Base-by-base conservation (phyloP, 1,284 basidiomycete species). In the Tremellales sp. region DNA sequence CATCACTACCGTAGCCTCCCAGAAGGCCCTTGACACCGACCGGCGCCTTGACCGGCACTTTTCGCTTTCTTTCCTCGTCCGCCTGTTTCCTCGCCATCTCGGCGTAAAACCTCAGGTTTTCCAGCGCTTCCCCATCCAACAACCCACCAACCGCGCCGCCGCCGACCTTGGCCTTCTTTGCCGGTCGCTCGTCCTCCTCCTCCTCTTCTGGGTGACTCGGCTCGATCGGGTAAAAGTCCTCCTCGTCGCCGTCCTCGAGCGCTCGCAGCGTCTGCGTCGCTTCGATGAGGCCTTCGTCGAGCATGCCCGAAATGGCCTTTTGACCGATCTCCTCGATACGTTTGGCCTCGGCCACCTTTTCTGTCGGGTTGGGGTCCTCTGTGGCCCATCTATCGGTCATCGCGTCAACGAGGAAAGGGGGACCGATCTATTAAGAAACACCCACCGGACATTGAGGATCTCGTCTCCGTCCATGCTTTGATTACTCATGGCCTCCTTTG, bases 401-500 rank as follows among this genome's bases (percentile, higher is more conserved):
- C 21, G n/a, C 31, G 8, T 25, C 27, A 14, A 19, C 22, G 40
- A n/a, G n/a, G n/a, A n/a, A n/a, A n/a, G n/a, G n/a, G n/a, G n/a
- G n/a, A n/a, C n/a, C n/a, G n/a, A n/a, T n/a, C n/a, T n/a, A n/a
- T 34, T 5, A 7, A 18, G 14, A 19, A 26, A 25, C 16, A 65
- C 74, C 43, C 41, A 77, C 74, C 92, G 84, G 36, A 97, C 90
- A 71, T 99, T 99, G 55, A 98, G 80, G 57, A 97, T 91, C 71
- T 99, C 95, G 70, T 97, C 89, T 63, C 93, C 89, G 71, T 98
- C 94, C 57, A 98, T 78, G 21, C 90, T 94, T 73, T 99, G 95
- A 72, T 93, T 92, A 35, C 92, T 89, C 95, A 99, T 99, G 1
- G 95, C 83, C 73, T 98, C 95, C 68, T 97, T 97, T 14, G 94